Base-by-base conservation (phyloP, 495 filamentous ascomycete species). In the Lophiotrema nucula region DNA sequence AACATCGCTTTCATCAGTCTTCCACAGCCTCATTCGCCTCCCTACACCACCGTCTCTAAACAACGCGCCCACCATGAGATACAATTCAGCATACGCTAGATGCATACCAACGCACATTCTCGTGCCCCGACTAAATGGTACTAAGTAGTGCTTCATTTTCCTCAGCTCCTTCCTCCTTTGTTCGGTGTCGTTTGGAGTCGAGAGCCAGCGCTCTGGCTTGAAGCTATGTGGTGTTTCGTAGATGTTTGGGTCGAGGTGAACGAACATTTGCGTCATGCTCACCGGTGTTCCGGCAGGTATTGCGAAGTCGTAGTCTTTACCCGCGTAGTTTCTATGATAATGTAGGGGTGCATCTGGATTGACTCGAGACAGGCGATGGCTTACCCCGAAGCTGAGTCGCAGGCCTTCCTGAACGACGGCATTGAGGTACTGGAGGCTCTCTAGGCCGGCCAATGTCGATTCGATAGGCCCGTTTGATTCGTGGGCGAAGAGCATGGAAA, bases 201-300 rank as follows among this genome's bases (percentile, higher is more conserved):
- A 42, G 19, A 67, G 60, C 61, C 61, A 67, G 19, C 64, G 62
- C 26, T 60, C 55, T n/a, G 64, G 64, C 8, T 27, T 12, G 55
- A 67, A 67, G 1, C 27, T 28, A 16, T 33, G 25, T 8, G 64
- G 47, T 6, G 47, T 39, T 2, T 48, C 49, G 39, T 54, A 67
- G 13, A 67, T 55, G 18, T 24, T 33, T 21, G 26, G 33, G 47
- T 67, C 51, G 13, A 27, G 21, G 44, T 67, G 64, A 11, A 67
- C 58, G 22, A 62, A 35, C 15, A 65, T 33, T 21, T 22, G 23
- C 5, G 62, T 60, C 64, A 67, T 67, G 25, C 64, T 56, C 0
- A 67, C 49, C 18, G 61, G 61, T 10, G 62, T 60, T 38, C 57
- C 49, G 13, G 57, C 49, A 21, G 57, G 57, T 2, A 60, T 60